Evolutionary conservation across 805 yeast species (phyloP), one percentile per base, ranked within the genome.

Genomic region (Metschnikowia proteae): DNA sequence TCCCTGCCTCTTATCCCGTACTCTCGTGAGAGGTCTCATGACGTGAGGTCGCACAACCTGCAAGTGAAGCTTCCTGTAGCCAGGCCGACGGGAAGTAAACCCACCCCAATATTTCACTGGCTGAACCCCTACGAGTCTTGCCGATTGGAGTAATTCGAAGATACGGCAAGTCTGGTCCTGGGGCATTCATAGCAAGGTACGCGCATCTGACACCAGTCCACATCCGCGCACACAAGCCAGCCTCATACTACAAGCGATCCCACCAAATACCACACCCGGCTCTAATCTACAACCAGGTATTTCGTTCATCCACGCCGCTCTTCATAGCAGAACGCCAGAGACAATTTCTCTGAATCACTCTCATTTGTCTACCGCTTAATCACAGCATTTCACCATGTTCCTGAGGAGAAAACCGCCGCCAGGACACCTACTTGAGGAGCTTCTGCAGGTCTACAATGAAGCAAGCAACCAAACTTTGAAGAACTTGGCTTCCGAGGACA

Each of bases 401-500:
- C 70, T 79, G 53, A 74, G 83, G 59, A 82, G 76, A 64, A 80
- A 71, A 55, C 86, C 87, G 30, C 78, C 80, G 27, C 78, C 79
- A 53, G 80, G 84, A 23, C 44, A 68, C 30, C 43, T 61, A 7
- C 61, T 79, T n/a, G 80, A 81, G 11, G 82, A 76, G 55, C 71
- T 86, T 23, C 75, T 81, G 41, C 82, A 78, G 44, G 63, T 84
- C 1, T 85, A 84, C 63, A 76, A 80, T 54, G 85, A 81, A 50
- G 73, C 80, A 43, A 85, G 88, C 43, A 79, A 79, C 57, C 73
- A 70, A 50, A 76, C 88, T 3, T 71, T 85, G 45, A 70, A 74
- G 51, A 80, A 83, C 62, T 60, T 82, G 43, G 72, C 80, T 3
- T 60, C 81, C 17, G 90, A 86, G 57, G 84, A 84, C 50, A 68